These are phyloP conservation scores for Hypoxylon fragiforme DNA, from an alignment of 495 filamentous ascomycete species.

Conservation along the genomic window DNA sequence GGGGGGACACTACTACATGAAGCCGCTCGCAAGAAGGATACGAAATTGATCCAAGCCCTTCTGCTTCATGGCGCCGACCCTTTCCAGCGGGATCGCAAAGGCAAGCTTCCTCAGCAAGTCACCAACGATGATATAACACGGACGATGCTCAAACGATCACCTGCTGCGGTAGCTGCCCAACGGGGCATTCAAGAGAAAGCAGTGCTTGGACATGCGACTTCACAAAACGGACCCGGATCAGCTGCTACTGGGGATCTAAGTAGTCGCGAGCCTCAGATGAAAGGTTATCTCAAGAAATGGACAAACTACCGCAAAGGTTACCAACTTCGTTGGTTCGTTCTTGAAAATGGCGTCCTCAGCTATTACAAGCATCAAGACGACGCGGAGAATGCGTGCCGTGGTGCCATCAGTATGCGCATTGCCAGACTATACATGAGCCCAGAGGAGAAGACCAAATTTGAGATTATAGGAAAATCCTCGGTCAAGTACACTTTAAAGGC, in stretches of 20 bases:
- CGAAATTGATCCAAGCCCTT: constrained; percentile 81
- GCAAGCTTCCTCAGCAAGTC: constrained; percentile 93
- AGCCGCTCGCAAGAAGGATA: constrained; percentile 84
- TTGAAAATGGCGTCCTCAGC: constrained; percentile 95
- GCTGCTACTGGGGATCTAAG: constrained; percentile 67
- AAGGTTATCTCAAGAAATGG: constrained; percentile 98
- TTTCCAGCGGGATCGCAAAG: constrained; percentile 90
- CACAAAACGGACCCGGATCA: constrained; percentile 56
- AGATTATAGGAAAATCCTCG: constrained; percentile 97
- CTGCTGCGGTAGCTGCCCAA: constrained; percentile 91
- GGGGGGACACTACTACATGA: constrained; percentile 93
- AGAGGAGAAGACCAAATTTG: constrained; percentile 94
- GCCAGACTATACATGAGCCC: constrained; percentile 92
- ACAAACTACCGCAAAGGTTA: constrained; percentile 97
- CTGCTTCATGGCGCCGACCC: constrained; percentile 97
- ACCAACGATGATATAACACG: constrained; percentile 92
- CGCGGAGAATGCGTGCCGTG: constrained; percentile 87
- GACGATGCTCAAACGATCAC: constrained; percentile 87
- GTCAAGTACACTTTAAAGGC: constrained; percentile 98
- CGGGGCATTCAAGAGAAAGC: constrained; percentile 95
- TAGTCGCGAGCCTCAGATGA: constrained; percentile 93
- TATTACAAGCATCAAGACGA: constrained; percentile 99
- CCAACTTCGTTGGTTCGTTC: constrained; percentile 95
- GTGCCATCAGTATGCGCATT: constrained; percentile 98
- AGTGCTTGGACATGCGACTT: constrained; percentile 76